Evolutionary conservation across 139 green algal genomes (phyloP), one percentile per base, ranked within the genome.

Genomic region (Picochlorum sp.): DNA sequence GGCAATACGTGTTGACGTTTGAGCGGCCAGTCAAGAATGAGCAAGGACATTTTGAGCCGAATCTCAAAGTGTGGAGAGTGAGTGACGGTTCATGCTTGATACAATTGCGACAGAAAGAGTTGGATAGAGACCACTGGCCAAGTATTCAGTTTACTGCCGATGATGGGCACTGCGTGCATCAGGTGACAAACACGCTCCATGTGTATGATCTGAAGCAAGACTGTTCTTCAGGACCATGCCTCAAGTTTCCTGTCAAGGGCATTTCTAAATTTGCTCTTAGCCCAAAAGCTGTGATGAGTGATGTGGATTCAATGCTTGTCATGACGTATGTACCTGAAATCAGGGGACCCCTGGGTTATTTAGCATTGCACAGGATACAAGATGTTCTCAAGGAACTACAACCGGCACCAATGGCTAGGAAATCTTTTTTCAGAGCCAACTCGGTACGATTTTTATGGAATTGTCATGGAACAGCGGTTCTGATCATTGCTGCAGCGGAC

Each of bases 121-220:
- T 87, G 55, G 68, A 49, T 63, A 57, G 41, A 85, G 90, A 91
- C 84, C 81, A 6, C 8, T 92, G 90, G 88, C 90, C 88, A 7
- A 68, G 65, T 13, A 23, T 96, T 38, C 81, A 94, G 58, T 94
- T 91, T 69, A 67, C 56, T 11, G 23, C 37, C 15, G 87, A 95
- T 37, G 92, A 96, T 49, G 23, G 6, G 1, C 32, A 78, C 7
- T 71, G 78, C 0, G 73, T 79, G 20, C 77, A 95, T 50, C 62
- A 68, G 49, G 86, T 96, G 7, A 88, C 76, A 44, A 95, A 93
- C 71, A 92, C 89, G 11, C 69, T 97, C 47, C 88, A 97, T 34
- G 70, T 91, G 6, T 96, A 92, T 78, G 68, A 78, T 44, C 61
- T 32, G 0, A 74, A 87, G 63, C 77, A 76, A 37, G 85, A 59